Evolutionary conservation across 257 asterid species (phyloP), one percentile per base, ranked within the genome.

Genomic region (Phtheirospermum japonicum): DNA sequence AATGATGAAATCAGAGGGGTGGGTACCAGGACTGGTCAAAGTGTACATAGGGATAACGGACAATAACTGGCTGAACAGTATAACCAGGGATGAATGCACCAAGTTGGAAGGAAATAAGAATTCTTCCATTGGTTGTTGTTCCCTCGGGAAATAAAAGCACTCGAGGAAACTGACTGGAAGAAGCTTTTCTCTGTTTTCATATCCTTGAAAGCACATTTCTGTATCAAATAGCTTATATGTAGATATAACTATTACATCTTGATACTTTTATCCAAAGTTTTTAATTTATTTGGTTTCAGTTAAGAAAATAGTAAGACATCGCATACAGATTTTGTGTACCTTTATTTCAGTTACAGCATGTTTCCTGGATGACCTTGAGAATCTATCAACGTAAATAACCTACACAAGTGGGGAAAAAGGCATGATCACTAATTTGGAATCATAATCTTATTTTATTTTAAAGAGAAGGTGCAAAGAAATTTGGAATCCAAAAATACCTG

Each of bases 131-230:
- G 83, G 86, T 90, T n/a, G 99, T 93, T 14, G 97, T 93, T 78
- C 99, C 99, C 84, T 93, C 99, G 0, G 97, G 99, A 89, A 93
- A 93, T 85, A 93, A 83, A 78, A 93, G 95, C 80, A 93, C 75
- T 57, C 90, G 87, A 64, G 99, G 95, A 82, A 79, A 93, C 77
- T 51, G 86, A 74, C 77, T 65, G 83, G 76, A 65, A 65, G 97
- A 93, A 67, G 95, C 96, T 76, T 90, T 93, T 84, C 97, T 90
- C 97, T 93, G 99, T 87, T 82, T 89, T 82, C 77, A 89, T 52
- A 81, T 82, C 95, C 99, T 87, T 75, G 83, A 79, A 85, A 82
- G 72, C 75, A 87, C 71, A 85, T 65, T 85, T 85, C 91, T 89
- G 97, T 89, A 85, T 85, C 94, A 93, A 82, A 87, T 85, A 78